Base-by-base conservation (phyloP, 768 basidiomycete species). In the Mycena crocata region DNA sequence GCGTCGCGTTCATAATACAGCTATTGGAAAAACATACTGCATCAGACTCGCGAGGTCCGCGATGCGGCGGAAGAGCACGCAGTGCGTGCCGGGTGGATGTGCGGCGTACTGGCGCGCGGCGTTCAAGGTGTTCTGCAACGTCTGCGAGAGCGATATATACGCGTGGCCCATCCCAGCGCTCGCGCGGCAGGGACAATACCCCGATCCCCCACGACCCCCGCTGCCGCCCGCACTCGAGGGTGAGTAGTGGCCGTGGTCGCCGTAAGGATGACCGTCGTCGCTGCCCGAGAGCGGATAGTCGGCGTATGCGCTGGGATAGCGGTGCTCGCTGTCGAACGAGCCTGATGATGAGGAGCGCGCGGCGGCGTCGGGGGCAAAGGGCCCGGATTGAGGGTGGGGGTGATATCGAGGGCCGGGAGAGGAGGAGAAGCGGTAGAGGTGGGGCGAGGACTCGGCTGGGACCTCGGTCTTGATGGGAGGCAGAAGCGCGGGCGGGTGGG, bases 371-470 rank as follows among this genome's bases (percentile, higher is more conserved):
- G n/a, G n/a, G n/a, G n/a, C n/a, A n/a, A n/a, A n/a, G n/a, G n/a
- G n/a, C n/a, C n/a, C n/a, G n/a, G n/a, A n/a, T n/a, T n/a, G n/a
- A n/a, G n/a, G 30, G 48, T 19, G 9, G 24, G 23, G 8, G 17
- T 6, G 24, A 26, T 24, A 31, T 67, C 24, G 66, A n/a, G 71
- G 45, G 70, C 62, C 28, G 57, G 86, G 86, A 6, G 89, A 90
- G 14, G 88, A 85, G 23, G 89, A 88, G 79, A 92, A 90, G 67
- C 91, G 89, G 78, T 92, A 92, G 42, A 92, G 83, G 69, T 85
- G 84, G 15, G 85, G 75, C 45, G 80, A 78, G 34, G 83, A 75
- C 26, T 90, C 90, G 55, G 84, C 50, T 35, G 81, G 69, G 13
- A 86, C 85, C 70, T 93, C 91, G 57, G 89, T 87, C 78, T 93